Conservation (phyloP, 768 basidiomycete species). For the Phylloporus sp. region DNA sequence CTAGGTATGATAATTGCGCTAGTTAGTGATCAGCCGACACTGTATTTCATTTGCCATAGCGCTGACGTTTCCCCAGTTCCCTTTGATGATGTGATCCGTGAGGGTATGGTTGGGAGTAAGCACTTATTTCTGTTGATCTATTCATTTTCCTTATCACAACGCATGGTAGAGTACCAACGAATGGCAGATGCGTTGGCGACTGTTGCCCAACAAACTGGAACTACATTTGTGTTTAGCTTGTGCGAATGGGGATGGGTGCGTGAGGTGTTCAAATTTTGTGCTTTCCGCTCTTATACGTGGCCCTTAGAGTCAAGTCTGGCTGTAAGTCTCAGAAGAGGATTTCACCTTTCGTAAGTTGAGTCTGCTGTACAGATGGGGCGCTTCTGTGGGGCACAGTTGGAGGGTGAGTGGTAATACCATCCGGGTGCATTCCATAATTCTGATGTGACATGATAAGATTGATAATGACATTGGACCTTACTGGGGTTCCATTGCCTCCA, state of each 20-base stretch:
- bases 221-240: conserved; percentile 55
- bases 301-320: conserved; percentile 54
- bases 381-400: conserved; percentile 37
- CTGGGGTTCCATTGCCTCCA: conserved; percentile 50
- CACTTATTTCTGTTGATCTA: conserved; percentile 6
- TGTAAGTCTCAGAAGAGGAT: conserved; percentile 43
- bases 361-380: conserved; percentile 31
- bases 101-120: conserved; percentile 53
- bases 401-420: conserved; percentile 33
- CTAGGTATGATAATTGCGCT: conserved; percentile 59
- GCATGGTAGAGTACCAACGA: conserved; percentile 47
- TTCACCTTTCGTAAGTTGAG: background rate
- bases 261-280: conserved; percentile 2
- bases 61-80: conserved; percentile 38
- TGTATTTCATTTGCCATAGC: background rate
- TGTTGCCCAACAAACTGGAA: conserved; percentile 43
- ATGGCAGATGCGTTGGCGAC: conserved; percentile 55
- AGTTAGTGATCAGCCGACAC: conserved; percentile 29
- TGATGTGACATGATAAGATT: conserved; percentile 7
- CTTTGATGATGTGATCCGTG: conserved; percentile 49
- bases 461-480: conserved; percentile 29
- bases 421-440: background rate
- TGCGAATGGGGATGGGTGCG: conserved; percentile 67
- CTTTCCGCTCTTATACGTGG: background rate
- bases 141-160: background rate